Evolutionary conservation across 495 filamentous ascomycete genomes (phyloP).

Genomic region (Penicilliopsis zonata): DNA sequence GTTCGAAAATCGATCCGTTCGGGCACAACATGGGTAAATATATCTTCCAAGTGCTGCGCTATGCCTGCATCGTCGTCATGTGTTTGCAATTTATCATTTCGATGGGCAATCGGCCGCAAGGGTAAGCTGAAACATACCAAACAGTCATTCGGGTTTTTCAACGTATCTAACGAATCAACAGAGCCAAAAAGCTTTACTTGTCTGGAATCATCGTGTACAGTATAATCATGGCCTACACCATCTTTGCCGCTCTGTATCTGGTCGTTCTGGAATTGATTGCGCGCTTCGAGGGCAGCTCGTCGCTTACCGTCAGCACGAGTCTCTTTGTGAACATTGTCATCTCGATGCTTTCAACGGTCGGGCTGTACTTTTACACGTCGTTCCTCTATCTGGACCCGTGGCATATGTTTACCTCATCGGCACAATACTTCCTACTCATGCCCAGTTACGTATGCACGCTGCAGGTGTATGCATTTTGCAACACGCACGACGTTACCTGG

Average conservation of each 20-base stretch:
- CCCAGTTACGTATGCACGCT: constrained; percentile 93
- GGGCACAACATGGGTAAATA: constrained; percentile 70
- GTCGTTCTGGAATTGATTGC: constrained; percentile 65
- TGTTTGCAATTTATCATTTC: constrained; percentile 93
- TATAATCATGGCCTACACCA: constrained; percentile 93
- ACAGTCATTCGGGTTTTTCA: neutral
- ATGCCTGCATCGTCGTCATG: constrained; percentile 76
- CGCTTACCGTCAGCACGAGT: constrained; percentile 61
- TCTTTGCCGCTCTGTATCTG: constrained; percentile 77
- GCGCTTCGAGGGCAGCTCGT: constrained; percentile 23
- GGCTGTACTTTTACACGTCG: constrained; percentile 90
- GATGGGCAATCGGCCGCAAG: constrained; percentile 97
- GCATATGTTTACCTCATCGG: constrained; percentile 94
- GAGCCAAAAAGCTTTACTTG: constrained; percentile 82
- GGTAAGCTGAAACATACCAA: constrained; percentile 33
- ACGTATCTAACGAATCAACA: constrained; percentile 6
- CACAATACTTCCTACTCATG: constrained; percentile 89
- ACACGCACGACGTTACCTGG: constrained; percentile 98
- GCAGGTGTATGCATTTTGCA: constrained; percentile 98
- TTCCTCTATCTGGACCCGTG: constrained; percentile 96
- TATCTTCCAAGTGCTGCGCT: constrained; percentile 79
- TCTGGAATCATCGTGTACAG: constrained; percentile 75
- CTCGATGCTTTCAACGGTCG: constrained; percentile 76
- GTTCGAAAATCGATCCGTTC: constrained; percentile 76
- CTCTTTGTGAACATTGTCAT: constrained; percentile 92